Evolutionary conservation across 78 protist species (phyloP).

Genomic region (Thecamonas trahens): DNA sequence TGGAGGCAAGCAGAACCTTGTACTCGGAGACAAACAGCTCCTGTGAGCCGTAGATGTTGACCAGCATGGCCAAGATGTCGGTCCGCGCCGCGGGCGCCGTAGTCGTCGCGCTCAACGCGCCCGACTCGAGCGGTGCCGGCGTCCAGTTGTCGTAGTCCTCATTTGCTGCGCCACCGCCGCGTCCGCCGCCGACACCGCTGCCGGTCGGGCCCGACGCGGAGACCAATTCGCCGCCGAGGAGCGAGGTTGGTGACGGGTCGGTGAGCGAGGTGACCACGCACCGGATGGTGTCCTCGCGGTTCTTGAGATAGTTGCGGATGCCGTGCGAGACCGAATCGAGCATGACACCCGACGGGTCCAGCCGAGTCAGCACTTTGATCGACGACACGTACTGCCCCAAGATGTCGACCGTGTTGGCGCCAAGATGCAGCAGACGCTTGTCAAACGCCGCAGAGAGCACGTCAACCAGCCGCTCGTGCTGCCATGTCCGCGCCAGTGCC

Average conservation of each 20-base stretch:
- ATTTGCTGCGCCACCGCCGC: not conserved
- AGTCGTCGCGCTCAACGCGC: no score
- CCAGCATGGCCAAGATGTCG: conserved; percentile 35
- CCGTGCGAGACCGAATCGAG: conserved; percentile 41
- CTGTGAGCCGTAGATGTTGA: conserved; percentile 48
- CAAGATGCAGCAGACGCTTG: conserved; percentile 59
- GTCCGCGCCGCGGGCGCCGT: not conserved
- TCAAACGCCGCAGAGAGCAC: conserved; percentile 7
- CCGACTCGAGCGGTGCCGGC: not conserved
- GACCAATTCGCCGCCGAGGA: no score
- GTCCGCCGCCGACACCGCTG: no score
- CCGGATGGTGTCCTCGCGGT: no score
- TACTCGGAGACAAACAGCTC: conserved; percentile 64
- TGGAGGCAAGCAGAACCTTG: conserved; percentile 51
- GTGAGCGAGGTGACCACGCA: not conserved
- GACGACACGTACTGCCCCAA: conserved; percentile 34
- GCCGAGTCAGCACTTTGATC: conserved; percentile 33
- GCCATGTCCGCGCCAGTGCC: conserved; percentile 17
- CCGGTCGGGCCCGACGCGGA: no score
- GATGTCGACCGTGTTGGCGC: conserved; percentile 64
- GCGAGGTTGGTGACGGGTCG: no score
- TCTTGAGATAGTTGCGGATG: conserved; percentile 30
- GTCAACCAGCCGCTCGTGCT: conserved; percentile 11
- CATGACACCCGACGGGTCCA: conserved; percentile 49
- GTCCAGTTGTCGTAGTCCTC: not conserved